phyloP scores from a whole-genome alignment of 2,329 filamentous ascomycete genomes.

The Grosmannia serpens region DNA sequence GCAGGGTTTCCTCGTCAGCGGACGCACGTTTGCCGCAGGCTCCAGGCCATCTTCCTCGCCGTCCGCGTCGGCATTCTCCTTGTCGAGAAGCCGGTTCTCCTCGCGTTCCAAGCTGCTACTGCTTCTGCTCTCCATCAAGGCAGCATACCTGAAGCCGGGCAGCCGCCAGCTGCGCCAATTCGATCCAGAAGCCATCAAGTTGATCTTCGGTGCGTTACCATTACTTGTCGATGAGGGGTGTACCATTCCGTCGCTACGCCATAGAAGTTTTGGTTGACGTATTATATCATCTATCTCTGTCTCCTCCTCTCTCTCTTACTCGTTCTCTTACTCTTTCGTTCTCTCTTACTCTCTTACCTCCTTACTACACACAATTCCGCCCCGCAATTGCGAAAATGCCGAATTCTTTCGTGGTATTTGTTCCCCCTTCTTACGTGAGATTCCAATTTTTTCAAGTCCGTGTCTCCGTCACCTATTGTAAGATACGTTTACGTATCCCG shows the following conservation, averaged over 20 bases:
- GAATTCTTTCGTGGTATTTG: background rate
- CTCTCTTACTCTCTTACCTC: background rate
- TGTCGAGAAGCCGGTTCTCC: background rate
- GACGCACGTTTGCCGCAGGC: background rate
- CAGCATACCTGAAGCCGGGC: background rate
- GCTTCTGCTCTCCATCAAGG: background rate
- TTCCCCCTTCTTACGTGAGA: background rate
- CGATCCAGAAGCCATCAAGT: background rate
- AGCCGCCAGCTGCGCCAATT: background rate
- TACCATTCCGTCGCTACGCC: background rate
- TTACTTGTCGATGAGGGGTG: background rate
- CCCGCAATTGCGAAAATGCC: background rate
- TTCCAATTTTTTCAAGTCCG: too few species aligned
- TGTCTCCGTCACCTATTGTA: too few species aligned
- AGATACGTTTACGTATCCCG: background rate
- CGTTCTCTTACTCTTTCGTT: background rate
- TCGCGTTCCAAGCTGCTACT: background rate
- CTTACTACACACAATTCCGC: background rate
- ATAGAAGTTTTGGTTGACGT: background rate
- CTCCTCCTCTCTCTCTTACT: background rate
- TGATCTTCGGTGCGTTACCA: background rate
- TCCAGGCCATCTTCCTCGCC: background rate
- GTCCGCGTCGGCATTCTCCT: background rate
- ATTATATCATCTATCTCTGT: background rate
- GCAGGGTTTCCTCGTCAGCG: background rate